Conservation (phyloP, 441 rosid species). For the Isatis lusitanica region DNA sequence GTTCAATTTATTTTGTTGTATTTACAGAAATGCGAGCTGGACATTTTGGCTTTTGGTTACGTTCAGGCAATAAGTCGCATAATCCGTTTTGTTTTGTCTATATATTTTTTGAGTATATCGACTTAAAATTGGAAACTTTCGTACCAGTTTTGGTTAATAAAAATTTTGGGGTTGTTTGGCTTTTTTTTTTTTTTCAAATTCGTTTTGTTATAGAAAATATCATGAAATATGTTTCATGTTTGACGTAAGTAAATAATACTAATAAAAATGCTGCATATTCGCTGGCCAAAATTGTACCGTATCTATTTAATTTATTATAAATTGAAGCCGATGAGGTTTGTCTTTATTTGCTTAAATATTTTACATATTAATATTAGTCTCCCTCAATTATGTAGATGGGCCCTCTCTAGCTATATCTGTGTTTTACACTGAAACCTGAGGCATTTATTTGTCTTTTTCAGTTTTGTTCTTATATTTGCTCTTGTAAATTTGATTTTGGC, state of each 20-base stretch:
- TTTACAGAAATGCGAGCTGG: neutral
- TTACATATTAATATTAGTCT: slow-evolving; percentile 18
- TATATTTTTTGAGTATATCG: neutral
- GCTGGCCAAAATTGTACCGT: neutral
- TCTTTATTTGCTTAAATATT: slow-evolving; percentile 33
- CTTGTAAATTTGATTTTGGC: slow-evolving; percentile 23
- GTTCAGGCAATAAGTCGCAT: no score
- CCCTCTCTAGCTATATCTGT: slow-evolving; percentile 31
- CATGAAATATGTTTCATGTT: neutral
- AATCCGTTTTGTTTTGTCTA: no score
- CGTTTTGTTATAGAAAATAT: neutral
- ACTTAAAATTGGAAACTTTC: neutral
- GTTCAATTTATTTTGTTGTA: neutral
- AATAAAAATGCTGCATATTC: neutral
- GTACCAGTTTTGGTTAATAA: neutral
- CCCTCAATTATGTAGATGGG: slow-evolving; percentile 21
- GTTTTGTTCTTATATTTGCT: slow-evolving; percentile 34
- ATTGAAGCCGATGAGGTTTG: slow-evolving; percentile 8
- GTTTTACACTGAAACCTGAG: slow-evolving; percentile 38
- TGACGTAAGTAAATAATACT: neutral
- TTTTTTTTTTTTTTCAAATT: neutral
- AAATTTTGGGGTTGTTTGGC: neutral
- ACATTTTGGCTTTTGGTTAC: neutral
- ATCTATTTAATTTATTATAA: neutral
- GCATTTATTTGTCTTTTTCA: slow-evolving; percentile 31